These are phyloP conservation scores for Stagonosporopsis tanaceti DNA, from an alignment of 2,329 filamentous ascomycete species.

Conservation along the genomic window DNA sequence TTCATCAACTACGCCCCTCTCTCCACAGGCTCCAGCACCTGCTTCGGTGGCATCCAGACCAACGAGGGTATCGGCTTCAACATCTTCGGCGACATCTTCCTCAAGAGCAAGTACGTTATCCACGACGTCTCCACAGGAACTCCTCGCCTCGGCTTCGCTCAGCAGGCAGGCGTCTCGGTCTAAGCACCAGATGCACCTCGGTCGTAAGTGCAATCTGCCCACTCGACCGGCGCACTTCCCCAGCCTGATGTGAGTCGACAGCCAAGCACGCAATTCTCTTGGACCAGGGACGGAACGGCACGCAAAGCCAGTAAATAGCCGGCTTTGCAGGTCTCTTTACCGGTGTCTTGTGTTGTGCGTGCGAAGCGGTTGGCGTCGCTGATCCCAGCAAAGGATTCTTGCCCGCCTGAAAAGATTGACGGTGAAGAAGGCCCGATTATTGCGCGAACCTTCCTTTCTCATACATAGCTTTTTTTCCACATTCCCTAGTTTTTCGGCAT, in stretches of 20 bases:
- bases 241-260: not conserved
- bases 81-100: constrained; percentile 80
- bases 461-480: constrained; percentile 8
- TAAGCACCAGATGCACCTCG: not conserved
- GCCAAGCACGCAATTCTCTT: not conserved
- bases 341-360: constrained; percentile 1
- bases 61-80: constrained; percentile 65
- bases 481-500: constrained; percentile 6
- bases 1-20: constrained; percentile 64
- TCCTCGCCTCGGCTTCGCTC: constrained; percentile 56
- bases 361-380: not conserved
- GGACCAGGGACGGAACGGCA: constrained; percentile 11
- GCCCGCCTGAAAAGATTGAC: constrained; percentile 4
- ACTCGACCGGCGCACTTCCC: not conserved
- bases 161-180: constrained; percentile 43
- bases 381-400: not conserved
- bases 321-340: not conserved
- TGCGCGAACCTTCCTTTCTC: constrained; percentile 10
- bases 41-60: constrained; percentile 80
- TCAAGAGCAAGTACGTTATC: constrained; percentile 79
- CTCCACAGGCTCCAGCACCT: constrained; percentile 54
- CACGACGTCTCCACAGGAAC: constrained; percentile 52
- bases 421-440: constrained; percentile 22
- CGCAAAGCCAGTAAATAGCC: not conserved
- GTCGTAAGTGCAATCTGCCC: not conserved